Evolutionary conservation across 768 basidiomycete species (phyloP).

Genomic region (Collybia sordida): DNA sequence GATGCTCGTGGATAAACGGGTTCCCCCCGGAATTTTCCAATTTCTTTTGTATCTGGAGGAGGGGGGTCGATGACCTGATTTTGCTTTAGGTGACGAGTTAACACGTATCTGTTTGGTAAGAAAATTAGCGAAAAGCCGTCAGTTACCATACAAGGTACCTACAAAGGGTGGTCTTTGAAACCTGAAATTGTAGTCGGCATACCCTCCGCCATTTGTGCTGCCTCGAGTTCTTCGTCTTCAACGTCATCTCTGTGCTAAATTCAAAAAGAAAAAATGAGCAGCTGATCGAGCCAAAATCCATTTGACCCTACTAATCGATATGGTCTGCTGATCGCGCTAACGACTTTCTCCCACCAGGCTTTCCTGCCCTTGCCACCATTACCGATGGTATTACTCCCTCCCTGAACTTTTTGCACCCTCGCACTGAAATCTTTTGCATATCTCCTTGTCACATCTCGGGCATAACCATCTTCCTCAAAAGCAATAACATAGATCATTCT

Average conservation of each 20-base stretch:
- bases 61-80: slow-evolving; percentile 84
- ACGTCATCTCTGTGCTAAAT: slow-evolving; percentile 84
- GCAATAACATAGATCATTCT: slow-evolving; percentile 92
- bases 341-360: slow-evolving; percentile 84
- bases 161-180: slow-evolving; percentile 97
- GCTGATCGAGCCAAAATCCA: no score
- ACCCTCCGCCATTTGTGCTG: slow-evolving; percentile 77
- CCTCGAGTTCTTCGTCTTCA: slow-evolving; percentile 87
- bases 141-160: slow-evolving; percentile 22
- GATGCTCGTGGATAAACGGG: slow-evolving; percentile 85
- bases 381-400: slow-evolving; percentile 42
- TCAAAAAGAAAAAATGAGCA: slow-evolving; percentile 11
- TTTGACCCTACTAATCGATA: slow-evolving; percentile 73
- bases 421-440: slow-evolving; percentile 83
- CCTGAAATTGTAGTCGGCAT: slow-evolving; percentile 91
- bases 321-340: slow-evolving; percentile 63
- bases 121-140: background rate
- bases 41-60: slow-evolving; percentile 57
- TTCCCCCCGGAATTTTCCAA: slow-evolving; percentile 93
- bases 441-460: slow-evolving; percentile 86
- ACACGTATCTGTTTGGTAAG: slow-evolving; percentile 60
- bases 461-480: slow-evolving; percentile 92
- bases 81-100: slow-evolving; percentile 84
- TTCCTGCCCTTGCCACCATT: slow-evolving; percentile 60
- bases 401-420: slow-evolving; percentile 79